Conservation (phyloP, 2,329 filamentous ascomycete species). For the Bipolaris bicolor region DNA sequence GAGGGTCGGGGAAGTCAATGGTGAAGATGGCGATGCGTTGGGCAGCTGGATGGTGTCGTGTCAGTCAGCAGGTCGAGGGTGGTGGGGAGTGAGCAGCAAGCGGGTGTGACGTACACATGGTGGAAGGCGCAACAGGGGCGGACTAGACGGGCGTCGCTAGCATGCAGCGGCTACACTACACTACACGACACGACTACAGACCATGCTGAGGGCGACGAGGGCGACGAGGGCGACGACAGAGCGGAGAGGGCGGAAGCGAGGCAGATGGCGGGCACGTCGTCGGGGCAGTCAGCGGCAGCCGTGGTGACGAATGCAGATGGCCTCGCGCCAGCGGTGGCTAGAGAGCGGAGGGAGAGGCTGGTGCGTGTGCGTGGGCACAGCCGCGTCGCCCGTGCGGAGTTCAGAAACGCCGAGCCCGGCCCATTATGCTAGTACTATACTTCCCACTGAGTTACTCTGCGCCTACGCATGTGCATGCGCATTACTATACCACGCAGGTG, state of each 20-base stretch:
- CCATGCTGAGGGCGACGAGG: constrained; percentile 22
- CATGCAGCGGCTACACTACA: constrained; percentile 8
- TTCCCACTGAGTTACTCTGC: no score
- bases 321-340: constrained; percentile 5
- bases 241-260: background rate
- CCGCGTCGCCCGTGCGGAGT: constrained; percentile 10
- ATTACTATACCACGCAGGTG: no score
- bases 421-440: no score
- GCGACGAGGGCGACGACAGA: background rate
- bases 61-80: constrained; percentile 6
- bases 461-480: no score
- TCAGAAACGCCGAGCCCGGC: constrained; percentile 14
- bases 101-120: constrained; percentile 50
- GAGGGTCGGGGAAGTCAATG: constrained; percentile 46
- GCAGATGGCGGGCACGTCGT: background rate
- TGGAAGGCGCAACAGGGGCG: constrained; percentile 23
- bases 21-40: constrained; percentile 45
- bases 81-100: constrained; percentile 6
- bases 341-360: constrained; percentile 24
- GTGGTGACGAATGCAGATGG: constrained; percentile 1
- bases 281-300: background rate
- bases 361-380: constrained; percentile 12
- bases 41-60: constrained; percentile 33
- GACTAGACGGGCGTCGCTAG: constrained; percentile 21
- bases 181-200: background rate